phyloP scores from a whole-genome alignment of 2,329 filamentous ascomycete genomes.

The Trichophyton schoenleinii region DNA sequence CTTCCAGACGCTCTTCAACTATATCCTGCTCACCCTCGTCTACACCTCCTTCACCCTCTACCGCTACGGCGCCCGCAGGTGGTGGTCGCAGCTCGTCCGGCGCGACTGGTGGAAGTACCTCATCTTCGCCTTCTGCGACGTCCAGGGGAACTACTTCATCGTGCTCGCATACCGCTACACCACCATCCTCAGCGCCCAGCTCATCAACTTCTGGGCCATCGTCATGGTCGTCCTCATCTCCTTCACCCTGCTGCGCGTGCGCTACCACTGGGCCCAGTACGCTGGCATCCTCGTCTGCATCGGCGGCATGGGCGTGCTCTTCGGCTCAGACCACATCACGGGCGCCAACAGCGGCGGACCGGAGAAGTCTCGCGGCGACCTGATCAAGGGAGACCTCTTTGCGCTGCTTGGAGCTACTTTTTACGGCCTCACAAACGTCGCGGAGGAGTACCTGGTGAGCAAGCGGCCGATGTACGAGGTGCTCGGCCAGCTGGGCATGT shows the following conservation, averaged over 20 bases:
- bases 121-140: constrained; percentile 83
- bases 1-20: constrained; percentile 94
- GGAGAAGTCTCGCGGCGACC: constrained; percentile 40
- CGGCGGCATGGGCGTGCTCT: constrained; percentile 76
- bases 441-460: constrained; percentile 87
- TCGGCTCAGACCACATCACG: constrained; percentile 77
- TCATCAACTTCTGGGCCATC: constrained; percentile 98
- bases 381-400: constrained; percentile 86
- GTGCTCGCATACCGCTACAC: constrained; percentile 89
- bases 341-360: constrained; percentile 53
- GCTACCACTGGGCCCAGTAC: constrained; percentile 80
- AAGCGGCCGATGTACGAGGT: constrained; percentile 85
- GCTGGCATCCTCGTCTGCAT: constrained; percentile 79
- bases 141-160: constrained; percentile 96
- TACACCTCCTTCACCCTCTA: constrained; percentile 72
- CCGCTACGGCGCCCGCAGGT: constrained; percentile 56
- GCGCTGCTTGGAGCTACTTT: constrained; percentile 77
- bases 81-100: constrained; percentile 51
- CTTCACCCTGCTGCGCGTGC: constrained; percentile 61
- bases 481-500: constrained; percentile 77
- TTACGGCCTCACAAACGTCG: constrained; percentile 83
- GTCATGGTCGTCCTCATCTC: constrained; percentile 80
- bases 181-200: constrained; percentile 80
- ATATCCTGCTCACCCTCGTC: constrained; percentile 67
- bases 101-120: constrained; percentile 86